Conservation (phyloP, 2,329 filamentous ascomycete species). For the Cladosporium austrohemisphaericum region DNA sequence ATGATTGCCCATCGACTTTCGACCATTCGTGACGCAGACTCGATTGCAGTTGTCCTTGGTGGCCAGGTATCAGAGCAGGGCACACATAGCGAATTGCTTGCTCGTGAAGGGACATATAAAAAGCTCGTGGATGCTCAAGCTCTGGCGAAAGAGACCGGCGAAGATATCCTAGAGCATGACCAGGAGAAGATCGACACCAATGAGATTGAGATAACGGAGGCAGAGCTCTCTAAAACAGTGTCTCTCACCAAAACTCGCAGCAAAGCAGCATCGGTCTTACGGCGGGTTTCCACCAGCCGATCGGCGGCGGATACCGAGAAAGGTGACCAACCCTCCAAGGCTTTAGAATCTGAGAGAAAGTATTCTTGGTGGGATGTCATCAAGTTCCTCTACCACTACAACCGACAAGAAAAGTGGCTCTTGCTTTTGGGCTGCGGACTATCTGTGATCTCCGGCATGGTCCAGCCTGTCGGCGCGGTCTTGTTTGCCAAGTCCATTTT, state of each 20-base stretch:
- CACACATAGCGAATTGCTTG: constrained; percentile 66
- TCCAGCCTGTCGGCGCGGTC: constrained; percentile 48
- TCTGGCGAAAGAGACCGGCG: constrained; percentile 17
- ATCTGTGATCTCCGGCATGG: constrained; percentile 44
- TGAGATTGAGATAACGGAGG: constrained; percentile 29
- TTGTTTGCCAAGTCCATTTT: constrained; percentile 50
- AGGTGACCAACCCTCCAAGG: not conserved
- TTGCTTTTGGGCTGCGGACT: constrained; percentile 61
- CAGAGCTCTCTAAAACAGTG: constrained; percentile 21
- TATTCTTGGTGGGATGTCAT: constrained; percentile 39
- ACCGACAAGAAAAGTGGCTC: constrained; percentile 62
- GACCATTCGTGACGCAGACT: constrained; percentile 72
- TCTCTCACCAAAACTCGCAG: not conserved
- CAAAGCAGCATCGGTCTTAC: not conserved
- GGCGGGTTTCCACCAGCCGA: not conserved
- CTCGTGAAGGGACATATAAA: constrained; percentile 42
- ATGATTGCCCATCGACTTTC: constrained; percentile 74
- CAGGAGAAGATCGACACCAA: constrained; percentile 27
- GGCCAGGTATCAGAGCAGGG: constrained; percentile 71
- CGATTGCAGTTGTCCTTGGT: constrained; percentile 71
- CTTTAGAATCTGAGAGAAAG: constrained; percentile 24
- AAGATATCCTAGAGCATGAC: constrained; percentile 12
- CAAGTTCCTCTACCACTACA: constrained; percentile 68
- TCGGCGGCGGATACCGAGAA: constrained; percentile 1
- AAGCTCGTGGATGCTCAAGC: constrained; percentile 35